Percentiles rank a stretch among this genome's conserved stretches.
Conservation (phyloP, 2,329 filamentous ascomycete genomes). For the Colletotrichum liriopes region DNA sequence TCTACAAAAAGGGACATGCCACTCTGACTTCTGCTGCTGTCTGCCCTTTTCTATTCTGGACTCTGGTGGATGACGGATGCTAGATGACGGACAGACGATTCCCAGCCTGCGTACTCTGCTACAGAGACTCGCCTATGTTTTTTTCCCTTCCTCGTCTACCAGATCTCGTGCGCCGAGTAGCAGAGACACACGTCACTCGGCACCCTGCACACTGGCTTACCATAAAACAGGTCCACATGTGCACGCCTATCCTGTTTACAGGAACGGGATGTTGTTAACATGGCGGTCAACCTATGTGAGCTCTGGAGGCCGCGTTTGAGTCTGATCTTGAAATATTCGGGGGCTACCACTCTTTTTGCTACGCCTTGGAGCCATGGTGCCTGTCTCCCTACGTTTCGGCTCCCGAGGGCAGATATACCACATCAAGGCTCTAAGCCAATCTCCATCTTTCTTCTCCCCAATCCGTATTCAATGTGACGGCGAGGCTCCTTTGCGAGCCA, state of each 20-base stretch:
- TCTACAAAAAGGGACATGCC: background rate
- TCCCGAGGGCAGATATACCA: too few species aligned
- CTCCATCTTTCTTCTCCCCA: too few species aligned
- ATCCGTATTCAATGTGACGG: too few species aligned
- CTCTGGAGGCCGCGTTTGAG: background rate
- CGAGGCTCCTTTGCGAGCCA: too few species aligned
- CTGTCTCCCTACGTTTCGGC: too few species aligned
- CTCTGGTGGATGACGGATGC: background rate
- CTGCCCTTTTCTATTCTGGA: background rate
- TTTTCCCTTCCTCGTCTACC: background rate
- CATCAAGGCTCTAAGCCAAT: too few species aligned
- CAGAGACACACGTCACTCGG: background rate
- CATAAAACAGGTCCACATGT: too few species aligned
- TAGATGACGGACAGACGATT: background rate
- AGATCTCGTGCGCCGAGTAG: background rate
- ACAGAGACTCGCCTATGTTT: background rate
- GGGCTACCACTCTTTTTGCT: too few species aligned
- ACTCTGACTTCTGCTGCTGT: background rate
- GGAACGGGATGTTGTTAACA: background rate
- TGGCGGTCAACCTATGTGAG: background rate
- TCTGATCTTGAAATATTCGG: background rate
- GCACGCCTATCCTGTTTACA: background rate
- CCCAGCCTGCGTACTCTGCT: background rate
- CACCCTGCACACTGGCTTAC: background rate
- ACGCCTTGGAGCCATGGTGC: too few species aligned